These are phyloP conservation scores for Sophora flavescens DNA, from an alignment of 306 rosid genomes.

Conservation along the genomic window DNA sequence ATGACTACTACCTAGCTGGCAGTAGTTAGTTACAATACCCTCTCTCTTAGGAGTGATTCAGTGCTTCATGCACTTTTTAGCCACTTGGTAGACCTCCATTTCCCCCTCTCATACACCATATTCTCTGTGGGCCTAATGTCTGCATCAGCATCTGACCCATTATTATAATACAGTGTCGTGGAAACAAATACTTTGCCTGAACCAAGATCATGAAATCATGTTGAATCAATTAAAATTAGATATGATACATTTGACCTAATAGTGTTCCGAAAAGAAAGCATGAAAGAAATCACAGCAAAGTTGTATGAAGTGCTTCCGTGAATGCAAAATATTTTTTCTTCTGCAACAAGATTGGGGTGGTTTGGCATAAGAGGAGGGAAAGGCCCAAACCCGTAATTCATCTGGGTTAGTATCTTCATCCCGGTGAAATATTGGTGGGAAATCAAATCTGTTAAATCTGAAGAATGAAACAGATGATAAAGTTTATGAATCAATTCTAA, in stretches of 20 bases:
- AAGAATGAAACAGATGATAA: constrained; percentile 48
- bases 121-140: no score
- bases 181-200: constrained; percentile 9
- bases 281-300: constrained; percentile 17
- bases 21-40: no score
- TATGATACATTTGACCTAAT: constrained; percentile 22
- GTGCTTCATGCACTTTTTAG: no score
- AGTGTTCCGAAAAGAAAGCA: constrained; percentile 1
- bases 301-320: constrained; percentile 24
- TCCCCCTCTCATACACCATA: no score
- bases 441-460: constrained; percentile 94
- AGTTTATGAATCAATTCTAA: constrained; percentile 33
- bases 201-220: constrained; percentile 16
- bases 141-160: constrained; percentile 19
- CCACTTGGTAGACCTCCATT: no score
- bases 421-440: constrained; percentile 85
- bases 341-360: constrained; percentile 24
- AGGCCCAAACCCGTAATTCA: constrained; percentile 82
- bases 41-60: no score
- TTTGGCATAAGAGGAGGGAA: constrained; percentile 44
- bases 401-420: constrained; percentile 78
- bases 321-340: constrained; percentile 27
- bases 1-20: no score
- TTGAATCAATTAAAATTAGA: constrained; percentile 11
- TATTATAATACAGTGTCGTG: constrained; percentile 17